Evolutionary conservation across 441 rosid genomes (phyloP), one percentile per base, ranked within the genome.

Genomic region (Brassica balearica): DNA sequence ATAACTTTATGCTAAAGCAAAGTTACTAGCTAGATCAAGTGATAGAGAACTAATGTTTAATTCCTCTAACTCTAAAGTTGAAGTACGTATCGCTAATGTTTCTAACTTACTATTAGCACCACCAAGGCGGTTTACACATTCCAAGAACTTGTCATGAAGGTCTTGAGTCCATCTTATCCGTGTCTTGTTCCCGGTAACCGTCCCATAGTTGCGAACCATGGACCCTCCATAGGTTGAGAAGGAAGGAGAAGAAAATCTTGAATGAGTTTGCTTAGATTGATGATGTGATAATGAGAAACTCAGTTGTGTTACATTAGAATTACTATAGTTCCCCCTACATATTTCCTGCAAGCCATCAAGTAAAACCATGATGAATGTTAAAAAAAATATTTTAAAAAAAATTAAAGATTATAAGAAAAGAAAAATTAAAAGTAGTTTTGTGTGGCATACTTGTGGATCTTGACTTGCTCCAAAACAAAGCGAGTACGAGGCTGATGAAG

Each of bases 161-260:
- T 89, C 96, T 66, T 88, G 97, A 67, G 91, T 95, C 97, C 99
- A 95, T 79, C 97, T 86, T 65, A 95, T 93, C 72, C 99, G 76
- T 4, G 90, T 89, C 86, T 93, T 92, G 72, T 78, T 82, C 0
- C 14, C 63, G 2, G 1, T 29, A 25, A 43, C 60, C 22, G 75
- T 62, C 12, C 70, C 76, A 69, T 68, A 80, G 7, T 69, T 69
- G 15, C 73, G 73, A 80, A 69, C 70, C 70, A 62, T 9, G 1
- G 74, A 68, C n/a, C 82, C 84, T 27, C 84, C 75, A 17, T 71
- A 65, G 3, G 38, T 55, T 73, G 74, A 77, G 70, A 77, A 72
- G 17, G 79, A 69, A 69, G 74, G 81, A 64, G 81, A 69, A 75
- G 82, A 55, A 78, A 82, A 76, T 29, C 84, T 83, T 27, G 85